Conservation (phyloP, 345 rosid genomes). For the Acer campestre region DNA sequence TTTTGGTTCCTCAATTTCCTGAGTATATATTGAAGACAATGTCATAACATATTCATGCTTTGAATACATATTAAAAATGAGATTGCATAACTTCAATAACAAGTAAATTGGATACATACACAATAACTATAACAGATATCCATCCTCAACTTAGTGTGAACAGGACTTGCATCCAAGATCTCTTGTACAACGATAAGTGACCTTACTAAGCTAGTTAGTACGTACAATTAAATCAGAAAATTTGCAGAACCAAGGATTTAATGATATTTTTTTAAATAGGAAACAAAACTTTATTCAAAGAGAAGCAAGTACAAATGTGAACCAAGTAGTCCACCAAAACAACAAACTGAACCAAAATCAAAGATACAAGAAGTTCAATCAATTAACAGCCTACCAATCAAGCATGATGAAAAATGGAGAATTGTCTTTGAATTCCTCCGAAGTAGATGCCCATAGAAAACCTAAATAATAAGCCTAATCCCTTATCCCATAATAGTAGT, state of each 20-base stretch:
- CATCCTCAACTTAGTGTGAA: neutral
- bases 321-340: neutral
- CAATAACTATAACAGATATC: neutral
- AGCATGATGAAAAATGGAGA: neutral
- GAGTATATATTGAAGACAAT: constrained; percentile 10
- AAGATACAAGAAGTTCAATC: neutral
- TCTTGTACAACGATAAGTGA: neutral
- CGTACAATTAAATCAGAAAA: neutral
- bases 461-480: neutral
- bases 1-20: constrained; percentile 49
- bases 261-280: neutral
- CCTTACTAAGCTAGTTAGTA: neutral
- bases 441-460: neutral
- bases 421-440: neutral
- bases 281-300: too few relatives aligned
- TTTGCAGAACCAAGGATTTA: neutral
- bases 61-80: constrained; percentile 5
- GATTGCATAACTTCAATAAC: neutral
- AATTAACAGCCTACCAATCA: neutral
- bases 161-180: neutral
- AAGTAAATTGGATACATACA: neutral
- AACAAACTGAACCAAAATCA: neutral
- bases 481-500: neutral
- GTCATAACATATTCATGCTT: neutral
- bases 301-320: neutral